Evolutionary conservation across 371 early-diverging fungal species (phyloP), one percentile per base, ranked within the genome.

Genomic region (Lichtheimia ornata): DNA sequence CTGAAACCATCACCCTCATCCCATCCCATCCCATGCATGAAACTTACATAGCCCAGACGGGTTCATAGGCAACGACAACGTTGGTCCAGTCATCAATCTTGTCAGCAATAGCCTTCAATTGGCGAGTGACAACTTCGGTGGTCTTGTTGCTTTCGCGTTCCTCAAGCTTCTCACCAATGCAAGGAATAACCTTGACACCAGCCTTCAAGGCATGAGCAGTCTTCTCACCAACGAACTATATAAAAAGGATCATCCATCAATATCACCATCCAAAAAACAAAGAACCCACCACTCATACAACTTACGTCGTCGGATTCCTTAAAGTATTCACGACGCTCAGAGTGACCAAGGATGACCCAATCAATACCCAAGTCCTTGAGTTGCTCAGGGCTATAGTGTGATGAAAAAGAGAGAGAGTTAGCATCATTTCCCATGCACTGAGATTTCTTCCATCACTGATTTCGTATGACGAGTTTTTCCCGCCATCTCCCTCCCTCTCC

Each of bases 41-140:
- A 3, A 66, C 72, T 72, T 66, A 72, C 72, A 84, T 93, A 58
- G 99, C 99, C 99, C 99, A 99, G 56, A 99, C 97, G 58, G 99
- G 99, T 84, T 99, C 99, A 76, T 99, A 99, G 66, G 99, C 99
- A 79, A 99, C 83, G 41, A 98, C 98, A 60, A 99, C 89, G 71
- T 94, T 84, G 61, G 84, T 75, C 97, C 96, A 96, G 83, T 95
- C 92, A 54, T 79, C 72, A 66, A 91, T 66, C 35, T 81, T 66
- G 41, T 82, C 79, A 65, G 88, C 84, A 68, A 93, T 88, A 58
- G 92, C 93, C 73, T 85, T 85, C 63, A 99, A 83, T 84, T 99
- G 99, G 52, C 90, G 83, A 78, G 90, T 87, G 58, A 97, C 88
- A 44, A 98, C 94, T 12, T 91, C 86, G 71, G 88, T 83, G 65